Evolutionary conservation across 1,284 basidiomycete genomes (phyloP), one percentile per base, ranked within the genome.

Genomic region (Leccinum fallax): DNA sequence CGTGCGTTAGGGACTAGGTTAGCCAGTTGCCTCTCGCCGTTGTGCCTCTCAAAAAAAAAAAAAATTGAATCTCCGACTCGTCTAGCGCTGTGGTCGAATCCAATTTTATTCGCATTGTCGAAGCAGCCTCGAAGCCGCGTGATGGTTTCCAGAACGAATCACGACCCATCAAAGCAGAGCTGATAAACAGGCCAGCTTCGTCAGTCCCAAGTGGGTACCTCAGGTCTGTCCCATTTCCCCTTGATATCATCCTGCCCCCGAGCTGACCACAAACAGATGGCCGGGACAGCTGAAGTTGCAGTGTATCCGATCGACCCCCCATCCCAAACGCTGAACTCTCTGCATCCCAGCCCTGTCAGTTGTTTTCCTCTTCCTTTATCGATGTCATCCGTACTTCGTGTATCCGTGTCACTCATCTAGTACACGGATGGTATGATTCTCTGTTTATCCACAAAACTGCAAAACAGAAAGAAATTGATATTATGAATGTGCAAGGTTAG

Each of bases 161-260:
- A 30, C 30, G 30, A 30, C 30, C 30, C 9, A 30, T 30, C 30
- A 30, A 30, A 30, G 30, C 9, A 30, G 30, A 30, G 30, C 83
- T 98, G 53, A 89, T 98, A 64, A 92, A 19, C 19, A 19, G 19
- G 95, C 95, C 6, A 93, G 92, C 70, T 97, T 97, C 71, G 95
- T 98, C 60, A 92, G 92, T 73, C 90, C 91, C 0, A 95, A 94
- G 75, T 95, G 94, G 91, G 93, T 97, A 16, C 95, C 94, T 0
- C 93, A 94, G 84, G 93, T 90, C 63, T 62, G 86, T 78, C 36
- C 19, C 11, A 43, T 52, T 28, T 48, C 7, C n/a, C 10, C 15
- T 51, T 15, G 2, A 51, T 19, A 19, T 19, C 19, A 19, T 28
- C 10, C n/a, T 26, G 5, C 13, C 15, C 24, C 7, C 8, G n/a